phyloP scores from a whole-genome alignment of 2,329 filamentous ascomycete species.

The Rhynchosporium graminicola region DNA sequence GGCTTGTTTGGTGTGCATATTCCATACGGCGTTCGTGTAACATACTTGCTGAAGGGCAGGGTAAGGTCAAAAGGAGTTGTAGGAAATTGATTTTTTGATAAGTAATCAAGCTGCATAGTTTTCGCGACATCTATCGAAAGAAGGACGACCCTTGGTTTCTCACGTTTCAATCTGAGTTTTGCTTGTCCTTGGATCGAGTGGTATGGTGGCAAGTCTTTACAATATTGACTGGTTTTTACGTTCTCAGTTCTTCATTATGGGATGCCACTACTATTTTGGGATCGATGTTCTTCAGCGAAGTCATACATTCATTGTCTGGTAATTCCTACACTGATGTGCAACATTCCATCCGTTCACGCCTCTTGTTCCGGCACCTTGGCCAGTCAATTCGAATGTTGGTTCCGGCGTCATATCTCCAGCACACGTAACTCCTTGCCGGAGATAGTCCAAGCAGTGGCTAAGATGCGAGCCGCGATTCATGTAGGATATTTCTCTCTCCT shows the following conservation, averaged over 20 bases:
- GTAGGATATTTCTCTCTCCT: neutral
- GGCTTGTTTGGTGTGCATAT: slow-evolving; percentile 26
- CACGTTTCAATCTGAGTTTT: too few species aligned
- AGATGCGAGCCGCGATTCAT: slow-evolving; percentile 17
- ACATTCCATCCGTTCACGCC: slow-evolving; percentile 24
- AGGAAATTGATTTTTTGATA: slow-evolving; percentile 20
- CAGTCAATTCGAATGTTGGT: slow-evolving; percentile 10
- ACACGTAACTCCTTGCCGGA: slow-evolving; percentile 28
- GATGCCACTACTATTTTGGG: slow-evolving; percentile 20
- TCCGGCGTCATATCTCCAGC: slow-evolving; percentile 27
- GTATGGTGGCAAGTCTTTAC: neutral
- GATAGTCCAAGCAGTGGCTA: slow-evolving; percentile 28
- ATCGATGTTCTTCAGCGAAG: slow-evolving; percentile 19
- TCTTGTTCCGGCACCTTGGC: slow-evolving; percentile 4
- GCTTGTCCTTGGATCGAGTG: too few species aligned
- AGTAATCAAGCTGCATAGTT: neutral
- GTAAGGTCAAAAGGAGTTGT: slow-evolving; percentile 27
- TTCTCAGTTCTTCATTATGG: slow-evolving; percentile 10
- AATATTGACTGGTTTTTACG: neutral
- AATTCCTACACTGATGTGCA: slow-evolving; percentile 21
- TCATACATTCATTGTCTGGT: slow-evolving; percentile 21
- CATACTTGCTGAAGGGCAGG: slow-evolving; percentile 32
- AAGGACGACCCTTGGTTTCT: neutral
- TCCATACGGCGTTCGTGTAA: slow-evolving; percentile 32
- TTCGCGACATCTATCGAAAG: neutral